A percentile compares a stretch with the other conserved stretches of the same genome.
These are phyloP conservation scores for Sporothrix pseudoabietina DNA, from an alignment of 2,329 filamentous ascomycete genomes.

Conservation along the genomic window DNA sequence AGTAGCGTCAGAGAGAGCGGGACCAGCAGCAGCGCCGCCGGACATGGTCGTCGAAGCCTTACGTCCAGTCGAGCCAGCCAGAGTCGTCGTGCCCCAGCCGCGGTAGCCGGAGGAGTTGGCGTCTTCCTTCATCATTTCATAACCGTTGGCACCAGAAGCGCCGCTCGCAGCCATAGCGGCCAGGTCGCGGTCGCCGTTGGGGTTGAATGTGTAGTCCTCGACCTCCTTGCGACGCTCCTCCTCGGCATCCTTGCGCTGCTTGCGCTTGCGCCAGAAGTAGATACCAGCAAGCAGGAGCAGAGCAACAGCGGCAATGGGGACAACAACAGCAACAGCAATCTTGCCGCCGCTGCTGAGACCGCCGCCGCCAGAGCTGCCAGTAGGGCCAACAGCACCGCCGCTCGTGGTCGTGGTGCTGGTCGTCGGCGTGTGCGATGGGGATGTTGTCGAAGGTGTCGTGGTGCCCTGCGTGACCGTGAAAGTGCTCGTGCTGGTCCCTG, in stretches of 20 bases:
- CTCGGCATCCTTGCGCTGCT: slow-evolving; percentile 79
- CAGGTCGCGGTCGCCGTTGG: slow-evolving; percentile 89
- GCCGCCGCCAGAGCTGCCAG: slow-evolving; percentile 39
- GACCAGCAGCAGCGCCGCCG: slow-evolving; percentile 64
- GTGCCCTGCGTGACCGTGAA: slow-evolving; percentile 34
- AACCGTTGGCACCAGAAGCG: slow-evolving; percentile 50
- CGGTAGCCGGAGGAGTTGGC: slow-evolving; percentile 76
- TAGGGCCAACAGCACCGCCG: slow-evolving; percentile 38
- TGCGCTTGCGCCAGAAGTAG: slow-evolving; percentile 86
- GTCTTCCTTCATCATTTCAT: slow-evolving; percentile 78
- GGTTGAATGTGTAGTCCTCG: slow-evolving; percentile 96
- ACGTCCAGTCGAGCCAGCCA: slow-evolving; percentile 67
- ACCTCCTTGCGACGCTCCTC: slow-evolving; percentile 93
- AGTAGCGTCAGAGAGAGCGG: slow-evolving; percentile 71
- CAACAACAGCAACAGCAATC: slow-evolving; percentile 90
- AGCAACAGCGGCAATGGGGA: slow-evolving; percentile 87
- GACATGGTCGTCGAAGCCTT: slow-evolving; percentile 91
- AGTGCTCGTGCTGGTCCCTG: slow-evolving; percentile 32
- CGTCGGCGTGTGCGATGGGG: slow-evolving; percentile 27
- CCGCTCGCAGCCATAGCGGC: slow-evolving; percentile 48
- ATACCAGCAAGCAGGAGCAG: slow-evolving; percentile 74
- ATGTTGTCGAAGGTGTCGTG: slow-evolving; percentile 36
- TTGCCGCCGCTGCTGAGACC: slow-evolving; percentile 65
- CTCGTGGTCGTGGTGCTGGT: slow-evolving; percentile 36
- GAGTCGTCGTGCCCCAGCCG: slow-evolving; percentile 85